Evolutionary conservation across 148 eudicot genomes (phyloP).

Genomic region (Hydrangea macrophylla): DNA sequence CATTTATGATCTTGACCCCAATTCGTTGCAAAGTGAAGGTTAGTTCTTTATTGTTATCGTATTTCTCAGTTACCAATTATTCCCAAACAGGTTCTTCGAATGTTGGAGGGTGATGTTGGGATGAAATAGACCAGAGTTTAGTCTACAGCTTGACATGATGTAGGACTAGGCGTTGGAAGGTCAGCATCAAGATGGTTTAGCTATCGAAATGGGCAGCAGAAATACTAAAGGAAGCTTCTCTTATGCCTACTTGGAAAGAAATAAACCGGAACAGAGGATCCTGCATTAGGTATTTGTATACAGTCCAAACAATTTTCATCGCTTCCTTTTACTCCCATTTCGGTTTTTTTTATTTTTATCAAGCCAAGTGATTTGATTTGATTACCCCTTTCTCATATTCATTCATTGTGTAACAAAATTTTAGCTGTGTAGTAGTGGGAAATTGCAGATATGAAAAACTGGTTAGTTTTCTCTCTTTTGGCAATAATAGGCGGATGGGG

Average conservation of each 20-base stretch:
- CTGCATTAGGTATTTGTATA: background rate
- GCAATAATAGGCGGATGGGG: too few relatives aligned
- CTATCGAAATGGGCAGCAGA: background rate
- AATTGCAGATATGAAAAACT: background rate
- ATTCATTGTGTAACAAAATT: background rate
- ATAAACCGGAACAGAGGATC: background rate
- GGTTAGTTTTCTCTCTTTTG: background rate
- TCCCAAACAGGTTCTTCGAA: conserved; percentile 63
- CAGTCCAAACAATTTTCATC: background rate
- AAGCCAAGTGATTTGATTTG: too few relatives aligned
- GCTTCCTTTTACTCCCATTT: background rate
- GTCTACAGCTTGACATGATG: background rate
- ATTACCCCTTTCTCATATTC: too few relatives aligned
- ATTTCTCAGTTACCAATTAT: background rate
- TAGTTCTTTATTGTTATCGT: background rate
- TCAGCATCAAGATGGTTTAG: background rate
- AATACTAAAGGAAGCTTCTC: conserved; percentile 2
- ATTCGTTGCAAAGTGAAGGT: background rate
- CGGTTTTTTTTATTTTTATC: too few relatives aligned
- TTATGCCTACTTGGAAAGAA: background rate
- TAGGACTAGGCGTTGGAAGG: background rate
- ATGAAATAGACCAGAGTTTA: conserved; percentile 7
- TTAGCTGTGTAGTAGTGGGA: background rate
- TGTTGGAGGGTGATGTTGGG: conserved; percentile 54
- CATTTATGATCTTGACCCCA: background rate